Conservation (phyloP, 1,139 yeast genomes). For the Saccharomyces hybrid region DNA sequence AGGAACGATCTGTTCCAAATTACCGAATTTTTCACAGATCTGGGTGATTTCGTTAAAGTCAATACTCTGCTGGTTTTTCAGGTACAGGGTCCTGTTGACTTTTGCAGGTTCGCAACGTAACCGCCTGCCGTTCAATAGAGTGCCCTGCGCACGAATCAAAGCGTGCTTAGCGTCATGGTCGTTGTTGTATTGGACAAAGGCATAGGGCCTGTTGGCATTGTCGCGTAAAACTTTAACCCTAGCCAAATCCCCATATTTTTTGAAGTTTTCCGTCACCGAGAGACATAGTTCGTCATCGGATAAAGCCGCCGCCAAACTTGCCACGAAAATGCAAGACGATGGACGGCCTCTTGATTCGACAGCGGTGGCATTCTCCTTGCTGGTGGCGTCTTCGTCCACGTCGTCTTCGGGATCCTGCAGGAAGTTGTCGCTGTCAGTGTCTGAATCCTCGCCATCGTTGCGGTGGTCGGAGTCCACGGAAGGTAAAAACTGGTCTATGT, state of each 20-base stretch:
- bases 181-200: constrained; percentile 78
- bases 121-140: constrained; percentile 61
- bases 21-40: constrained; percentile 52
- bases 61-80: constrained; percentile 29
- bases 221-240: constrained; percentile 84
- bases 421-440: constrained; percentile 2
- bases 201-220: constrained; percentile 78
- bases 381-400: neutral
- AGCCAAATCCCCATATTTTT: constrained; percentile 59
- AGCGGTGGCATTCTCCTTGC: constrained; percentile 1
- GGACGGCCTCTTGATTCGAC: constrained; percentile 43
- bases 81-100: constrained; percentile 75
- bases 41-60: constrained; percentile 33
- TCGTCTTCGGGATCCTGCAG: constrained; percentile 5
- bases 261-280: constrained; percentile 59
- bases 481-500: constrained; percentile 16
- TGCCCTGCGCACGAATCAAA: constrained; percentile 58
- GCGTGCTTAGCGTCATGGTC: constrained; percentile 69
- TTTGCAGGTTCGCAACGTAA: constrained; percentile 86
- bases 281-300: constrained; percentile 63
- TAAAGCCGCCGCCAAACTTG: constrained; percentile 56
- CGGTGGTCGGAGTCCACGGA: constrained; percentile 15
- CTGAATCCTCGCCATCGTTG: constrained; percentile 3
- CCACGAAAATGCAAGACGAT: constrained; percentile 84
- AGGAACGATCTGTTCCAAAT: constrained; percentile 59